Evolutionary conservation across 2,329 filamentous ascomycete species (phyloP).

Genomic region (Cordyceps militaris): DNA sequence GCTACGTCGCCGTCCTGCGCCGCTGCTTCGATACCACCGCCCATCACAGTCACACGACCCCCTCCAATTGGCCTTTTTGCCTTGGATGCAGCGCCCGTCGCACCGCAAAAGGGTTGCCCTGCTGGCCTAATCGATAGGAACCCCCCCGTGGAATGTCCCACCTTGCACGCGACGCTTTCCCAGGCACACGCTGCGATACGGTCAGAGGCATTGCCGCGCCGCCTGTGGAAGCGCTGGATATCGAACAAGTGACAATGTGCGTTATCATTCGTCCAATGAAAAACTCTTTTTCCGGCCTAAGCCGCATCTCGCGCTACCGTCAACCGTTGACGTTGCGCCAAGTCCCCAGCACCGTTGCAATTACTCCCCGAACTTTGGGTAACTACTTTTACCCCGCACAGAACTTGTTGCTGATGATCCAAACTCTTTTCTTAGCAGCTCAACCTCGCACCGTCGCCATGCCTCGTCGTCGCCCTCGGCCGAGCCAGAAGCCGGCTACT

Average conservation of each 20-base stretch:
- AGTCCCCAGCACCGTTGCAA: neutral
- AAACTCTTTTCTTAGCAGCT: slow-evolving; percentile 19
- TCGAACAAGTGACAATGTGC: slow-evolving; percentile 1
- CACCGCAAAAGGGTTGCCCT: neutral
- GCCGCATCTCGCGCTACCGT: too few species aligned
- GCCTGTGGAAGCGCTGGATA: slow-evolving; percentile 1
- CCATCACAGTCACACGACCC: neutral
- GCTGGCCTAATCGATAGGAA: neutral
- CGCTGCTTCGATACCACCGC: neutral
- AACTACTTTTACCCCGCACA: neutral
- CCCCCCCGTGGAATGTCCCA: slow-evolving; percentile 6
- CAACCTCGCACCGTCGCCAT: slow-evolving; percentile 18
- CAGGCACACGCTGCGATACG: slow-evolving; percentile 1
- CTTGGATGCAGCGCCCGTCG: neutral
- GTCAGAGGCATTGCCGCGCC: neutral
- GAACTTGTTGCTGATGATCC: slow-evolving; percentile 10
- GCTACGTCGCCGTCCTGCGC: neutral
- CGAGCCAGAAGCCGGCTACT: slow-evolving; percentile 33
- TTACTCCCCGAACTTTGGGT: slow-evolving; percentile 8
- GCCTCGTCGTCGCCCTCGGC: slow-evolving; percentile 26
- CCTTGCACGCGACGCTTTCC: slow-evolving; percentile 13
- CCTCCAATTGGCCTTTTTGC: neutral
- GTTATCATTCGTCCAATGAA: neutral
- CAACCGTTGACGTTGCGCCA: neutral
- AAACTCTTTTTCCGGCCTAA: too few species aligned